Base-by-base conservation (phyloP, 495 filamentous ascomycete genomes). In the Platismatia glauca region DNA sequence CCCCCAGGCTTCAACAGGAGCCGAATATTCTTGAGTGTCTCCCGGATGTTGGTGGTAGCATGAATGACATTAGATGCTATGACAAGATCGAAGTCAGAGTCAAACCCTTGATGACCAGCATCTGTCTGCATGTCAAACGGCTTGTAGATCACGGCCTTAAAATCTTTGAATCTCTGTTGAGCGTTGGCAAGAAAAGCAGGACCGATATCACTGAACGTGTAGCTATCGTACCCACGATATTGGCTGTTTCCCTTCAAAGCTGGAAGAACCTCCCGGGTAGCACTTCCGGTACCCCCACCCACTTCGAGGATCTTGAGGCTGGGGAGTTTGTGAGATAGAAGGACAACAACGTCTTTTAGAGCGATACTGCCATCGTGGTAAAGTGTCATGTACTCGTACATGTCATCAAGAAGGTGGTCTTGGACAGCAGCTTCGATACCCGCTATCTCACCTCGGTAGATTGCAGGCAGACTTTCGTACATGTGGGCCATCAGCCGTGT, bases 151-250 rank as follows among this genome's bases (percentile, higher is more conserved):
- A 44, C 13, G 20, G 16, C 41, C 4, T 5, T 22, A 22, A 7
- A 44, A 4, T 44, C 7, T 1, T 2, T 4, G 18, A 44, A 44
- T 5, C n/a, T 22, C 16, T 44, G 5, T 4, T 44, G 16, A 2
- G 41, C 41, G 2, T 8, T n/a, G 4, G 41, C 41, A 7, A 39
- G 12, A 13, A 44, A 44, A n/a, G 24, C 20, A 27, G 29, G 12
- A 15, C 59, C 50, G n/a, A 72, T 58, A 34, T 67, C 68, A 59
- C 64, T 61, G 24, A 67, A 67, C 20, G 67, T 50, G n/a, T 44
- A n/a, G 13, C 8, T n/a, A 1, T n/a, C 8, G 18, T n/a, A 44
- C 4, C 18, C 4, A 2, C 20, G 16, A 3, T 5, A 39, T 15
- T 3, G 18, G 4, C 3, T n/a, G 41, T 22, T 1, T 7, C 41